These are phyloP conservation scores for Gossypium bickii DNA, from an alignment of 345 rosid genomes.

Conservation along the genomic window DNA sequence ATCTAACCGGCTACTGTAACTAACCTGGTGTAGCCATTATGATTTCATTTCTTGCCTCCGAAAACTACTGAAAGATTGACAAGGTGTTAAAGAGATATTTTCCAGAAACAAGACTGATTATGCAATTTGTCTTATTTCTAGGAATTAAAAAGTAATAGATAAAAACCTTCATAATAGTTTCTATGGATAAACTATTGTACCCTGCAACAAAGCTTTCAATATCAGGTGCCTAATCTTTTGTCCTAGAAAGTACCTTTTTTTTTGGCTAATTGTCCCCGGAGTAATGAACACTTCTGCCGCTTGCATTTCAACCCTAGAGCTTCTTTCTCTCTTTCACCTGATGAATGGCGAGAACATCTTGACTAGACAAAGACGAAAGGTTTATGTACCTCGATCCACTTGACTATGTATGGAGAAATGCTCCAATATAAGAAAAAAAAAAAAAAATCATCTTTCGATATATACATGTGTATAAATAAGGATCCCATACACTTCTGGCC, in stretches of 20 bases:
- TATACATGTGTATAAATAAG: conserved; percentile 21
- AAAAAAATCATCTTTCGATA: conserved; percentile 15
- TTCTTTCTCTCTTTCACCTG: not conserved
- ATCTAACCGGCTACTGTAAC: not conserved
- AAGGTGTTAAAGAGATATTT: not conserved
- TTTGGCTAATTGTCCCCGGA: no score
- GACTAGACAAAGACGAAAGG: conserved; percentile 13
- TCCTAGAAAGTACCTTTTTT: no score
- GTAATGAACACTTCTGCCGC: no score
- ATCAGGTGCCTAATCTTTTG: conserved; percentile 20
- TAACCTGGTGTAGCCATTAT: not conserved
- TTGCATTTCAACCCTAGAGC: no score
- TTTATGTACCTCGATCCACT: conserved; percentile 20
- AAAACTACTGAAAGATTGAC: not conserved
- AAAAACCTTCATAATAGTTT: not conserved
- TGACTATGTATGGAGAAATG: conserved; percentile 16
- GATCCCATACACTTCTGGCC: conserved; percentile 18
- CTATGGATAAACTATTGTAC: not conserved
- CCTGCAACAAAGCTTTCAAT: conserved; percentile 33
- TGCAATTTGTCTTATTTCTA: conserved; percentile 21
- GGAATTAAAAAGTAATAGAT: not conserved
- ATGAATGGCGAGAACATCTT: conserved; percentile 14
- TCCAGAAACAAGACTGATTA: not conserved
- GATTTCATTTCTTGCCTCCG: not conserved
- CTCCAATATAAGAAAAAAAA: conserved; percentile 15